These are phyloP conservation scores for Actinidia arguta DNA, from an alignment of 179 eudicot genomes.

Conservation along the genomic window DNA sequence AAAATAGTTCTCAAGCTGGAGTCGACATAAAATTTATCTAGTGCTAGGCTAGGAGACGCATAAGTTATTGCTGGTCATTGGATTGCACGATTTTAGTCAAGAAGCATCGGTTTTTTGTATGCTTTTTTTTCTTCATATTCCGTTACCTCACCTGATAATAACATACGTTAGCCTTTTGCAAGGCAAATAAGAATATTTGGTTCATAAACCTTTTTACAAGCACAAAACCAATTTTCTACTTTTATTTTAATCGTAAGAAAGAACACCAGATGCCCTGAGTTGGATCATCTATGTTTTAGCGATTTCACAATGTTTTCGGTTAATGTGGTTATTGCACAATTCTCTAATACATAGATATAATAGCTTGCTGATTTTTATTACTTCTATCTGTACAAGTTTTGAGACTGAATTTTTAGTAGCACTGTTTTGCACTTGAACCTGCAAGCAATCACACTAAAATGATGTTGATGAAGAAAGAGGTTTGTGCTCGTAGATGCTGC, in stretches of 20 bases:
- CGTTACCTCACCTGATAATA: not conserved
- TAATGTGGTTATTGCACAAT: not conserved
- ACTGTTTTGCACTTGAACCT: not conserved
- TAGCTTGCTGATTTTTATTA: not conserved
- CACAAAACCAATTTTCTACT: not conserved
- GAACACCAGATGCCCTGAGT: conserved; percentile 2
- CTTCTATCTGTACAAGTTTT: not conserved
- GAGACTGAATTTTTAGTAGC: not conserved
- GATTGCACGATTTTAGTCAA: not conserved
- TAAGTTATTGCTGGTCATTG: conserved; percentile 5
- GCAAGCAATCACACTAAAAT: not conserved
- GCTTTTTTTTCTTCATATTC: not conserved
- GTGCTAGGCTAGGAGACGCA: not conserved
- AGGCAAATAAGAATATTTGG: not conserved
- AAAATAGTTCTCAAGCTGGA: conserved; percentile 90
- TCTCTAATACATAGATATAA: too few species aligned
- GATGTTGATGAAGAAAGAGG: not conserved
- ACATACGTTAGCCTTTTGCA: not conserved
- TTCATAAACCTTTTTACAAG: conserved; percentile 6
- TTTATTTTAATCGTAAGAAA: not conserved
- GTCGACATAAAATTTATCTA: conserved; percentile 27
- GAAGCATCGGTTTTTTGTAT: not conserved
- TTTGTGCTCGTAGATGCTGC: too few species aligned
- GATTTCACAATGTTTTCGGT: not conserved
- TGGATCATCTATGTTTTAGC: not conserved